Evolutionary conservation across 2,329 filamentous ascomycete species (phyloP).

Genomic region (Alternaria tenuissima): DNA sequence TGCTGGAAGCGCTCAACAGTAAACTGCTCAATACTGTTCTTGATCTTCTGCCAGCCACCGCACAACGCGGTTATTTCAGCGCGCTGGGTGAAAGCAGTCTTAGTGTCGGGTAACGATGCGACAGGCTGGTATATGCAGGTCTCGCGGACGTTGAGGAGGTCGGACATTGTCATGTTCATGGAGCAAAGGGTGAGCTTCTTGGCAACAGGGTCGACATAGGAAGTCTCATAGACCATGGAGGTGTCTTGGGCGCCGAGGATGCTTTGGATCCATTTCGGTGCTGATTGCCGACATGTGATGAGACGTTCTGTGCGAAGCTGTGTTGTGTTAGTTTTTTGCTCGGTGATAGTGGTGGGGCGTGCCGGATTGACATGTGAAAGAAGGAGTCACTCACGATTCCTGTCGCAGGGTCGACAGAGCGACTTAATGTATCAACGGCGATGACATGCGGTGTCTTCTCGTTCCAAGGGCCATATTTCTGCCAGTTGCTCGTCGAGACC

Average conservation of each 20-base stretch:
- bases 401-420: conserved; percentile 69
- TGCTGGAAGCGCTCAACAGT: conserved; percentile 89
- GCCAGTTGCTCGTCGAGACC: conserved; percentile 97
- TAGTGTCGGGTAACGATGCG: conserved; percentile 57
- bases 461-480: conserved; percentile 99
- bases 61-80: conserved; percentile 93
- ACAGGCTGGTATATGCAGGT: conserved; percentile 84
- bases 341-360: conserved; percentile 3
- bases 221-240: conserved; percentile 92
- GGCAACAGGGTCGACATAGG: conserved; percentile 83
- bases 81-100: conserved; percentile 85
- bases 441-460: conserved; percentile 97
- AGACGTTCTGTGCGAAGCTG: conserved; percentile 75
- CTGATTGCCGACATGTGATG: conserved; percentile 69
- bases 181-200: conserved; percentile 97
- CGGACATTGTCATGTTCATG: conserved; percentile 91
- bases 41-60: conserved; percentile 96
- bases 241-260: conserved; percentile 82
- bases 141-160: conserved; percentile 90
- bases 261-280: conserved; percentile 81
- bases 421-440: conserved; percentile 90
- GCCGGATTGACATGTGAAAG: conserved; percentile 20
- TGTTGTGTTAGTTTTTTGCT: conserved; percentile 20
- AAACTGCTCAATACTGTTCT: conserved; percentile 93
- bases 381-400: conserved; percentile 66